phyloP scores from a whole-genome alignment of 106 monocot species.

The Hemerocallis citrina region DNA sequence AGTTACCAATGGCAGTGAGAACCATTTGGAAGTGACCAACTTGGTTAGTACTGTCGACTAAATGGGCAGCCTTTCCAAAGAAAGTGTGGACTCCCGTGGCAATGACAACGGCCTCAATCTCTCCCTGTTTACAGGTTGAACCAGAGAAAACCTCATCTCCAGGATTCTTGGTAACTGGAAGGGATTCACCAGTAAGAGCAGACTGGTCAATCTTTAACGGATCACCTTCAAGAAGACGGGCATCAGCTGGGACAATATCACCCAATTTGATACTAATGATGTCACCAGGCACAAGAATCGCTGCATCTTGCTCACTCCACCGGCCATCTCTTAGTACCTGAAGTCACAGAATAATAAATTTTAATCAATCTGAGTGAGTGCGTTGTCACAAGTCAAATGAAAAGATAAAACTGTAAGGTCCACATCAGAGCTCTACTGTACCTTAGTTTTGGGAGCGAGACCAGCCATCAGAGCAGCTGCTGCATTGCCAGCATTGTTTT shows the following conservation, averaged over 20 bases:
- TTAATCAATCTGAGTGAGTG: not conserved
- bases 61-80: slow-evolving; percentile 98
- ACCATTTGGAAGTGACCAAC: slow-evolving; percentile 97
- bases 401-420: not conserved
- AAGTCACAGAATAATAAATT: not conserved
- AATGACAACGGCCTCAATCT: slow-evolving; percentile 97
- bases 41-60: slow-evolving; percentile 95
- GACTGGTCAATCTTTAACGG: slow-evolving; percentile 94
- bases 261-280: slow-evolving; percentile 93
- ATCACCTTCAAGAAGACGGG: slow-evolving; percentile 92
- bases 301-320: slow-evolving; percentile 87
- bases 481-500: slow-evolving; percentile 97
- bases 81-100: slow-evolving; percentile 99
- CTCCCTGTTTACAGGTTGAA: slow-evolving; percentile 95
- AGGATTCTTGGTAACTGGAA: slow-evolving; percentile 78
- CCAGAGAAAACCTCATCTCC: slow-evolving; percentile 97
- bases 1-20: slow-evolving; percentile 94
- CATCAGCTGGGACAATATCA: slow-evolving; percentile 97
- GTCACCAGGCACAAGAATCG: slow-evolving; percentile 93
- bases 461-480: slow-evolving; percentile 96
- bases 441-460: slow-evolving; percentile 95
- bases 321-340: slow-evolving; percentile 85
- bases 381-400: not conserved
- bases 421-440: not conserved
- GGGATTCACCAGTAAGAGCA: slow-evolving; percentile 90